Evolutionary conservation across 164 flowering plant species (phyloP).

Genomic region (Cinnamomum chago): DNA sequence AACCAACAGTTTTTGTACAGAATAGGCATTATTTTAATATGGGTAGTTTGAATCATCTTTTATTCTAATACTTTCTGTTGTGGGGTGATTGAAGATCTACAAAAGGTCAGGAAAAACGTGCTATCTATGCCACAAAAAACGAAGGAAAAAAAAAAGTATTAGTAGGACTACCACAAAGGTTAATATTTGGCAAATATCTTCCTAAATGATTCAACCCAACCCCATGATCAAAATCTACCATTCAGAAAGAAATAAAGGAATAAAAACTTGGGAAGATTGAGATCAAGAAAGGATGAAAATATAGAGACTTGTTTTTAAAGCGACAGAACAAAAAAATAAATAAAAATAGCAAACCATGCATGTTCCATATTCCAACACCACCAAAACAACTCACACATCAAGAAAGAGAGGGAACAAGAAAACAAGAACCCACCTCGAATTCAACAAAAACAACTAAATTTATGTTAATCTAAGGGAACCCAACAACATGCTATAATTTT

Average conservation of each 20-base stretch:
- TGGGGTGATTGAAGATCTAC: not conserved
- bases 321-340: not conserved
- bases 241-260: too few relatives aligned
- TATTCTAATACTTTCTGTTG: not conserved
- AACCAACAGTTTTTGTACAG: not conserved
- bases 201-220: not conserved
- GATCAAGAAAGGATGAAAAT: too few relatives aligned
- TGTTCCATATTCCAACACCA: not conserved
- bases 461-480: too few relatives aligned
- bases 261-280: not conserved
- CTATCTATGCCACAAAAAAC: too few relatives aligned
- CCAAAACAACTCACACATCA: not conserved
- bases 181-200: not conserved
- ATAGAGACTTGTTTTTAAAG: not conserved
- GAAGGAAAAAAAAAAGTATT: not conserved
- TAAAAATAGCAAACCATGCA: too few relatives aligned
- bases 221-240: not conserved
- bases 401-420: not conserved
- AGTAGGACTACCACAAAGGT: not conserved
- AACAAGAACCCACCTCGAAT: not conserved
- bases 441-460: not conserved
- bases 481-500: too few relatives aligned
- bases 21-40: not conserved
- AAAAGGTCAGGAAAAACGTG: not conserved
- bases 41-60: not conserved